These are phyloP conservation scores for Cladosporium phlei DNA, from an alignment of 2,329 filamentous ascomycete genomes.

Conservation along the genomic window DNA sequence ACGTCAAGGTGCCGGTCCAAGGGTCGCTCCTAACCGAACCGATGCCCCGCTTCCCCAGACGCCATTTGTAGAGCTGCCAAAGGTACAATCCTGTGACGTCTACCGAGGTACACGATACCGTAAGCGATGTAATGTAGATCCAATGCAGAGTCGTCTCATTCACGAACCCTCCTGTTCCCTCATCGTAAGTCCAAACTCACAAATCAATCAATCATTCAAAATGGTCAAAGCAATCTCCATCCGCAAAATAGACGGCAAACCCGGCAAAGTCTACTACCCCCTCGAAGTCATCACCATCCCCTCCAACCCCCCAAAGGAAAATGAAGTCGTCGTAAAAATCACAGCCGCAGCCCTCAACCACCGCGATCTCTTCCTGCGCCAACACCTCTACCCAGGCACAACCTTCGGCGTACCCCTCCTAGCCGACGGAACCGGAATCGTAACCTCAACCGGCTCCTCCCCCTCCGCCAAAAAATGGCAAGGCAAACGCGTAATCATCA, in stretches of 20 bases:
- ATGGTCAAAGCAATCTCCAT: conserved; percentile 58
- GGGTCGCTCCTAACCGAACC: too few relatives aligned
- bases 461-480: conserved; percentile 52
- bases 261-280: conserved; percentile 82
- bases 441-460: conserved; percentile 59
- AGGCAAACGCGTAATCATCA: conserved; percentile 69
- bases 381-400: conserved; percentile 82
- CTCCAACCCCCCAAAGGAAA: conserved; percentile 52
- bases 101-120: too few relatives aligned
- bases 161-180: neutral
- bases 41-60: too few relatives aligned
- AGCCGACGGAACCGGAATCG: conserved; percentile 74
- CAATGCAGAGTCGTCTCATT: neutral
- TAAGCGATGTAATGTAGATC: too few relatives aligned
- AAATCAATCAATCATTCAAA: neutral
- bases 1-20: too few relatives aligned
- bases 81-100: too few relatives aligned
- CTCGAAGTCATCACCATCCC: conserved; percentile 52
- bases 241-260: conserved; percentile 71
- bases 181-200: too few relatives aligned
- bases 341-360: conserved; percentile 84
- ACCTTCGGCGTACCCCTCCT: conserved; percentile 74
- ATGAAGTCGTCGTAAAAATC: conserved; percentile 70
- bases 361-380: conserved; percentile 89
- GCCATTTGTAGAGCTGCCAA: too few relatives aligned